These are phyloP conservation scores for Phyllosticta citrichinensis DNA, from an alignment of 2,329 filamentous ascomycete species.

Conservation along the genomic window DNA sequence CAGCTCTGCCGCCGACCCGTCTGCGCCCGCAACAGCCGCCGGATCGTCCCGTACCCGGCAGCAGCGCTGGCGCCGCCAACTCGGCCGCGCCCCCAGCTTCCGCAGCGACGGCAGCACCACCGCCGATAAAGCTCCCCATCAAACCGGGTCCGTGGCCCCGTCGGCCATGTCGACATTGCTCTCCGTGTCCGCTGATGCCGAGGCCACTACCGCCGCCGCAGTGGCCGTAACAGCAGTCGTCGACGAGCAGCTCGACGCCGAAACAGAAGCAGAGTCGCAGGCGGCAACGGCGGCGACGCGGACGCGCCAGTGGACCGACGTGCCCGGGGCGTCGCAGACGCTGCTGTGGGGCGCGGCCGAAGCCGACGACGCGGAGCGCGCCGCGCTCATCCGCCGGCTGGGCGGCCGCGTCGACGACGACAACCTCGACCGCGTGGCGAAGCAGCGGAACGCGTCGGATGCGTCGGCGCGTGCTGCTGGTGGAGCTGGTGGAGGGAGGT, in stretches of 20 bases:
- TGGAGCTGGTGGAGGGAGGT: slow-evolving; percentile 20
- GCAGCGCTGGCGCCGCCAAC: neutral
- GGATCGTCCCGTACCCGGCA: neutral
- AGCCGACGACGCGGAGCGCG: slow-evolving; percentile 21
- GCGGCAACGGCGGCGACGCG: no score
- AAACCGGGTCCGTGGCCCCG: neutral
- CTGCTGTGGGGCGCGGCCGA: slow-evolving; percentile 28
- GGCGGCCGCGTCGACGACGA: slow-evolving; percentile 24
- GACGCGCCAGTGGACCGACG: neutral
- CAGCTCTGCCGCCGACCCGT: neutral
- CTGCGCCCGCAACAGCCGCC: neutral
- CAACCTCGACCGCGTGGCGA: neutral
- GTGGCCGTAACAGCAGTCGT: neutral
- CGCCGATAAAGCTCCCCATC: neutral
- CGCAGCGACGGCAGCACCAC: neutral
- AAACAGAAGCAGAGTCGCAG: neutral
- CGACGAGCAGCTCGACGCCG: no score
- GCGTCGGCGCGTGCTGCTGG: slow-evolving; percentile 12
- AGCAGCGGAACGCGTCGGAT: neutral
- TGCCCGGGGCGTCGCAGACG: slow-evolving; percentile 22
- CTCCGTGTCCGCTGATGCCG: neutral
- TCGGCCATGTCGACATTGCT: neutral
- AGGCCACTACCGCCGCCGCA: neutral
- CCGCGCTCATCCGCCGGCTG: slow-evolving; percentile 26
- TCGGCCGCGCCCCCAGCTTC: slow-evolving; percentile 6